A percentile compares a stretch with the other conserved stretches of the same genome.
Conservation (phyloP, 2,329 filamentous ascomycete species). For the Chrysoporthe austroafricana region DNA sequence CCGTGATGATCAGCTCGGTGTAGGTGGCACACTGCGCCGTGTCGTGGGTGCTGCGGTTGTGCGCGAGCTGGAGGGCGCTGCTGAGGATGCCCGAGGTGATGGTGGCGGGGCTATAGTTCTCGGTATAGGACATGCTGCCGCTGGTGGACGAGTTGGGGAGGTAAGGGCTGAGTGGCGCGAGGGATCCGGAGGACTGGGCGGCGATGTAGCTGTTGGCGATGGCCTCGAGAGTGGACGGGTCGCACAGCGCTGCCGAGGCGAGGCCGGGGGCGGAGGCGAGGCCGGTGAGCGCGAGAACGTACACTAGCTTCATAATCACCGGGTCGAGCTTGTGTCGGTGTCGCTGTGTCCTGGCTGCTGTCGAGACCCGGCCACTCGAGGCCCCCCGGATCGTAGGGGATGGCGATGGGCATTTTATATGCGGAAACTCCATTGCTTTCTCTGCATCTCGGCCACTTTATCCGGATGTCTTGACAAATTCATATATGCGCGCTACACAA, state of each 20-base stretch:
- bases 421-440: neutral
- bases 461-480: neutral
- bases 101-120: constrained; percentile 40
- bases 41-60: constrained; percentile 43
- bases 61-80: constrained; percentile 39
- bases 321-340: no score
- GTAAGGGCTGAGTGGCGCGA: constrained; percentile 24
- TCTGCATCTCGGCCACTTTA: neutral
- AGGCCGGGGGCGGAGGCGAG: neutral
- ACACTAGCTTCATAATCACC: neutral
- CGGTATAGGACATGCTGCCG: constrained; percentile 35
- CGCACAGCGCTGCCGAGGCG: constrained; percentile 24
- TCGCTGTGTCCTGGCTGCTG: no score
- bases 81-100: constrained; percentile 38
- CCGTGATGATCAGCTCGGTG: constrained; percentile 42
- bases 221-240: constrained; percentile 30
- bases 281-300: neutral
- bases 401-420: neutral
- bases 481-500: neutral
- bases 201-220: constrained; percentile 32
- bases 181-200: constrained; percentile 33
- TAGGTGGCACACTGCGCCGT: constrained; percentile 43
- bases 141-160: neutral
- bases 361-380: neutral
- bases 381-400: neutral